Base-by-base conservation (phyloP, 257 asterid genomes). In the Perilla frutescens region DNA sequence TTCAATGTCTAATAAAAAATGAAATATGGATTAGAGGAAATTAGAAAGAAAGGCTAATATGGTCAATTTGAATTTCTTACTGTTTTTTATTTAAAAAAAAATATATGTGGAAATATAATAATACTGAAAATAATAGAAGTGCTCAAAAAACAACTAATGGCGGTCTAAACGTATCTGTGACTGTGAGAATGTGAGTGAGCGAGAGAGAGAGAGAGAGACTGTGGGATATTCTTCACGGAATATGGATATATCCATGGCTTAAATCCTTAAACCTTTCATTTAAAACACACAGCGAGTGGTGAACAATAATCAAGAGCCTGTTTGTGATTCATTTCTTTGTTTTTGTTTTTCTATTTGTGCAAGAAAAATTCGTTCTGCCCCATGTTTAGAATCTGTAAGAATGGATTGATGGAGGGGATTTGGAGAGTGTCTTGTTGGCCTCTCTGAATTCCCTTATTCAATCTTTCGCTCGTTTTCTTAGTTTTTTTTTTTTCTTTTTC, bases 371-470 rank as follows among this genome's bases (percentile, higher is more conserved):
- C 8, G 5, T 2, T 58, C 5, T 40, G 47, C 77, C 84, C 83
- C 82, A 92, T 93, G 97, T 81, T 85, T 73, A 70, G 57, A 70
- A 62, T 68, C 79, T 79, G 80, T 51, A 81, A 76, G 80, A 78
- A 86, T 89, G 97, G 88, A 36, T 36, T 87, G 86, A 88, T 79
- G 81, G 76, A 79, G 81, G 88, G 92, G 84, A 82, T 88, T 89
- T 85, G 90, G 98, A 85, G 97, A 82, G 92, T 81, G 83, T 72
- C 86, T 62, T 80, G 69, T 41, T 83, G 87, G 90, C 96, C 94
- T 87, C 96, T 89, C 96, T 91, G 65, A 89, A 85, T 81, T 80
- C 87, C 86, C 89, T 72, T 71, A n/a, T 62, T 66, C 81, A 44
- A 44, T 48, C 0, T 59, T 60, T 55, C 37, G n/a, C 36, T 34